Evolutionary conservation across 2,329 filamentous ascomycete genomes (phyloP).

Genomic region (Ascochyta rabiei): DNA sequence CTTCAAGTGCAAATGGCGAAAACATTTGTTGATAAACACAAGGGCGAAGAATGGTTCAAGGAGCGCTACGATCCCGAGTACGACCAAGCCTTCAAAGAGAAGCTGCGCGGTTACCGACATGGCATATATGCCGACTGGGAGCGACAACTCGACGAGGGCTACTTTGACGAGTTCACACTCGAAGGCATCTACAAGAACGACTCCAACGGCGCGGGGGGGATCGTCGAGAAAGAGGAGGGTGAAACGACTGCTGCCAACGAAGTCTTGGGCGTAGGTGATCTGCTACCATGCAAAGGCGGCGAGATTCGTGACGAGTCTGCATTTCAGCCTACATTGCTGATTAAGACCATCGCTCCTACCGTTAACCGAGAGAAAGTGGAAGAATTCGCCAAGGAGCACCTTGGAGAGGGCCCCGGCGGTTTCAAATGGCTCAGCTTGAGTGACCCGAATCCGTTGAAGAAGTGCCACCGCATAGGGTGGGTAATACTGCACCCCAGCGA

Average conservation of each 20-base stretch:
- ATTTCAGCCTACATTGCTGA: slow-evolving; percentile 87
- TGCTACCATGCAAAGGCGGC: slow-evolving; percentile 81
- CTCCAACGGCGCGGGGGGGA: slow-evolving; percentile 81
- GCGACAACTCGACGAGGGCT: slow-evolving; percentile 79
- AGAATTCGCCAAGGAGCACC: slow-evolving; percentile 89
- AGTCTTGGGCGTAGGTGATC: slow-evolving; percentile 87
- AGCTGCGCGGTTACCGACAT: slow-evolving; percentile 80
- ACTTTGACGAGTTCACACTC: slow-evolving; percentile 92
- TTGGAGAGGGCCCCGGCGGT: slow-evolving; percentile 87
- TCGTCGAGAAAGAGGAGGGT: slow-evolving; percentile 93
- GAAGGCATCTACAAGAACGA: slow-evolving; percentile 95
- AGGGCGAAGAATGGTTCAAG: slow-evolving; percentile 96
- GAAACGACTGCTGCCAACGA: slow-evolving; percentile 91
- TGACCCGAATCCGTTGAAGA: slow-evolving; percentile 95
- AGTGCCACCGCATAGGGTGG: slow-evolving; percentile 98
- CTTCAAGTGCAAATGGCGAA: slow-evolving; percentile 78
- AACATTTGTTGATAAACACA: slow-evolving; percentile 88
- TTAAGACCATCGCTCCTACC: slow-evolving; percentile 97
- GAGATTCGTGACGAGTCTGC: slow-evolving; percentile 90
- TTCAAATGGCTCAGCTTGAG: slow-evolving; percentile 96
- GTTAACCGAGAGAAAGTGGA: slow-evolving; percentile 94
- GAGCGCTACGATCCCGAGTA: slow-evolving; percentile 90
- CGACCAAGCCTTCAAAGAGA: slow-evolving; percentile 73
- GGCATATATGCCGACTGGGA: slow-evolving; percentile 86
- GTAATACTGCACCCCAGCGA: slow-evolving; percentile 88